phyloP scores from a whole-genome alignment of 2,329 filamentous ascomycete species.

The Plectosphaerella sp. region DNA sequence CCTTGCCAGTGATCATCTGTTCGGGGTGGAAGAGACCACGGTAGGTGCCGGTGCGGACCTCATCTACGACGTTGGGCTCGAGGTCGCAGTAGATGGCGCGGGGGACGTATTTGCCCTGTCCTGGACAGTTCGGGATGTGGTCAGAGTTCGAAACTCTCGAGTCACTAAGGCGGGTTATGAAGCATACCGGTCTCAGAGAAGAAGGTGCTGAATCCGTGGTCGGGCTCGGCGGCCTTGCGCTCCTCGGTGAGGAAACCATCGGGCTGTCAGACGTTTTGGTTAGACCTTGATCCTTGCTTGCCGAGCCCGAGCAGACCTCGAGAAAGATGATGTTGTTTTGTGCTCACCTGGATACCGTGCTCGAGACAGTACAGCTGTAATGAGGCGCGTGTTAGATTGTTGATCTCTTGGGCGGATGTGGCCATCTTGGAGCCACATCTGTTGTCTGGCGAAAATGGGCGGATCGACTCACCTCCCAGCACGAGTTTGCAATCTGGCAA shows the following conservation, averaged over 20 bases:
- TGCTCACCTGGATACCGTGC: constrained; percentile 88
- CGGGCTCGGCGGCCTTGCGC: constrained; percentile 87
- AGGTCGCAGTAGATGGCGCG: constrained; percentile 99
- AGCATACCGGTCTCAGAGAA: constrained; percentile 95
- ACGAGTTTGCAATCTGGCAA: constrained; percentile 99
- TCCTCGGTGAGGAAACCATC: constrained; percentile 98
- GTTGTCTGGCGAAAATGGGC: too few relatives aligned
- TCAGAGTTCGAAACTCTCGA: too few relatives aligned
- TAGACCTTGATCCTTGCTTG: neutral
- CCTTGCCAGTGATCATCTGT: constrained; percentile 99
- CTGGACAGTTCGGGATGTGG: constrained; percentile 37
- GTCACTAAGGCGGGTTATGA: neutral
- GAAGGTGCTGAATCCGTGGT: constrained; percentile 99
- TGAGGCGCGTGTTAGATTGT: constrained; percentile 3
- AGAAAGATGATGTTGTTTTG: neutral
- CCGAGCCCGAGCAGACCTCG: neutral
- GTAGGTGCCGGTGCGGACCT: constrained; percentile 97
- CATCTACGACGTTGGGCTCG: constrained; percentile 98
- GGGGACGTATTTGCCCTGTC: constrained; percentile 97
- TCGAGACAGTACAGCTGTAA: constrained; percentile 97
- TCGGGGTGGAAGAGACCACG: constrained; percentile 97
- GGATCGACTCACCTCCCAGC: constrained; percentile 87
- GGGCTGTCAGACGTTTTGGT: constrained; percentile 53
- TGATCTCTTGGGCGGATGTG: too few relatives aligned
- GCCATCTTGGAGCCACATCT: too few relatives aligned